Conservation (phyloP, 192 early-diverging fungal species). For the Geranomyces michiganensis region DNA sequence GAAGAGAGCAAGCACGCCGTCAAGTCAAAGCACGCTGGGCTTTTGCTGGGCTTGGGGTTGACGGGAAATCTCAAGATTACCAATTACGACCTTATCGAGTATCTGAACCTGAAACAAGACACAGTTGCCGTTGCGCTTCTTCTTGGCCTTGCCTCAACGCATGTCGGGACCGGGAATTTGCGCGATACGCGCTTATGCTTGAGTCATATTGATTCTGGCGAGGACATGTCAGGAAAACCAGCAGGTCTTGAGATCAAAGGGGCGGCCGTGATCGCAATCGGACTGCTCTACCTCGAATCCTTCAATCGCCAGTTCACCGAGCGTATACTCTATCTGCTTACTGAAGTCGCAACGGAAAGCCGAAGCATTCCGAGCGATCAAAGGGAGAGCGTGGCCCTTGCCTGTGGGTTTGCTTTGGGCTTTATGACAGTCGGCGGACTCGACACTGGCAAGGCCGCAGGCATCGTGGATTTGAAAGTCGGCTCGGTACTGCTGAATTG, state of each 20-base stretch:
- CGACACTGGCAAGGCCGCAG: constrained; percentile 6
- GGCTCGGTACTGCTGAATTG: constrained; percentile 8
- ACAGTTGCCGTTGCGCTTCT: constrained; percentile 74
- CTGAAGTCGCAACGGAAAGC: not conserved
- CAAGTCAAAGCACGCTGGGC: constrained; percentile 70
- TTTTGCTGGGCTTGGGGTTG: constrained; percentile 80
- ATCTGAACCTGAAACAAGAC: constrained; percentile 69
- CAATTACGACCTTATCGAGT: constrained; percentile 65
- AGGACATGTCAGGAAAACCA: constrained; percentile 61
- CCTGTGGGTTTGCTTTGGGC: constrained; percentile 72
- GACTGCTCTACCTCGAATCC: constrained; percentile 72
- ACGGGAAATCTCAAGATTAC: constrained; percentile 74
- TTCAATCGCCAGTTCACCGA: constrained; percentile 72
- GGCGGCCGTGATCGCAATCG: constrained; percentile 75
- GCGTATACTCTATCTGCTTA: constrained; percentile 74
- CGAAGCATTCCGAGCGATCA: constrained; percentile 16
- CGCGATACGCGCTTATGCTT: constrained; percentile 68
- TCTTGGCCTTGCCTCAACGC: constrained; percentile 73
- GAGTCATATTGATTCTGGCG: constrained; percentile 44
- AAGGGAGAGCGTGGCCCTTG: constrained; percentile 38
- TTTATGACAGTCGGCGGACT: constrained; percentile 30
- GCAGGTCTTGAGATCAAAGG: constrained; percentile 68
- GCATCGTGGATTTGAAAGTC: constrained; percentile 14
- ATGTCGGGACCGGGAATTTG: constrained; percentile 66
- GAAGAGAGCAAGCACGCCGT: constrained; percentile 40